Conservation (phyloP, 2,329 filamentous ascomycete species). For the Botrytis aclada region DNA sequence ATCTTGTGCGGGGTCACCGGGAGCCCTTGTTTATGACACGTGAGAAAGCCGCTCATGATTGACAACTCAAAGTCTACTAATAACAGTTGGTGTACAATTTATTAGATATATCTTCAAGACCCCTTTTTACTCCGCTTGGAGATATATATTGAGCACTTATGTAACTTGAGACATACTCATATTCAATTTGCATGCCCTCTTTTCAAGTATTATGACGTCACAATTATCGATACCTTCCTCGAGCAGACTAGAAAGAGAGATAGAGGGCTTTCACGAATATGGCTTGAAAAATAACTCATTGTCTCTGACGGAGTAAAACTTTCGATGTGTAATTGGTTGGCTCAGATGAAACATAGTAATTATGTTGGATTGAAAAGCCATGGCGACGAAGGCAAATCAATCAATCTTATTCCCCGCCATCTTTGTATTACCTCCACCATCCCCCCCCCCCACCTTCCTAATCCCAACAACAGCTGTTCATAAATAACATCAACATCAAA, state of each 20-base stretch:
- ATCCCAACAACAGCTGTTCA: neutral
- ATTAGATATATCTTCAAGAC: neutral
- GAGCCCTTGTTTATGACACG: neutral
- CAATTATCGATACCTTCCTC: neutral
- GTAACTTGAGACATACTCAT: neutral
- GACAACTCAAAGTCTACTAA: neutral
- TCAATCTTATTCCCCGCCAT: neutral
- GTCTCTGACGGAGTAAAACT: neutral
- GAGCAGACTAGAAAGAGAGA: neutral
- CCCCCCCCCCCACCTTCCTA: neutral
- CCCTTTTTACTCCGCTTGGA: neutral
- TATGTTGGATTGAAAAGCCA: neutral
- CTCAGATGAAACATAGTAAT: neutral
- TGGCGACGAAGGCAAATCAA: neutral
- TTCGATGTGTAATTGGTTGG: neutral
- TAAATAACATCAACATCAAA: neutral
- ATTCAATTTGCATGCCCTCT: neutral
- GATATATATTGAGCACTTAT: neutral
- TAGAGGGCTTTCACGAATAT: neutral
- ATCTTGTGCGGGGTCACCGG: constrained; percentile 1
- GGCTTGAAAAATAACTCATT: neutral
- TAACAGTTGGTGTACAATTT: neutral
- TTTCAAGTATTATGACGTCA: neutral
- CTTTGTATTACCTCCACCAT: neutral
- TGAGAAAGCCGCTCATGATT: neutral